Base-by-base conservation (phyloP, 1,139 yeast genomes). In the Suhomyces coccinellae region DNA sequence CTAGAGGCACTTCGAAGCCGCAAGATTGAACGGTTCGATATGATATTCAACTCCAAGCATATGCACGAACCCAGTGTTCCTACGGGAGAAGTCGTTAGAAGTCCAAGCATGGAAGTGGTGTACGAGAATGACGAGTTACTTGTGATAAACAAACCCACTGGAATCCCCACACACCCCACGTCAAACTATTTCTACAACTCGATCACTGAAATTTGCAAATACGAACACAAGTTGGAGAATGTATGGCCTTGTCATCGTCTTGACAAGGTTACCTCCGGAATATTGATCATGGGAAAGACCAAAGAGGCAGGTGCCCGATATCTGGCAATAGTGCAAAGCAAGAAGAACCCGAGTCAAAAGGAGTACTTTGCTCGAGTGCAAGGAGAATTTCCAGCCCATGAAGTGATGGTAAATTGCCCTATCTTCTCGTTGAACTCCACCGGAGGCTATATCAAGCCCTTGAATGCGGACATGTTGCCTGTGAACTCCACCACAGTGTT, bases 131-230 rank as follows among this genome's bases (percentile, higher is more conserved):
- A 69, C 1, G 69, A 76, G 4, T 43, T 80, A 1, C 48, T 87
- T 3, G 88, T 87, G 15, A 71, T 87, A 2, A 74, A 84, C 59
- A 87, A 87, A 56, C 95, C 95, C 0, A 68, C 80, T 9, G 95
- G 95, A 0, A 68, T 87, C 0, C 95, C 95, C 0, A 83, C 87
- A 1, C 96, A 87, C 62, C 95, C 96, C 0, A 80, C 87, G 0
- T 88, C 89, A 4, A 76, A 76, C 44, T 87, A 80, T 57, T 66
- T 67, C 49, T 75, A 73, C 53, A 85, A 87, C 55, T 73, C 88
- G 0, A 58, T 86, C 17, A 78, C 84, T 0, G 88, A 85, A 58
- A 69, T 84, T 0, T 52, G 85, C 43, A 75, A 77, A 49, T 53
- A 59, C 16, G 79, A 79, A 40, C 50, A 62, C 29, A 53, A 57